A percentile compares a stretch with the other conserved stretches of the same genome.
Evolutionary conservation across 306 rosid genomes (phyloP).

Genomic region (Astragalus glycyphyllos): DNA sequence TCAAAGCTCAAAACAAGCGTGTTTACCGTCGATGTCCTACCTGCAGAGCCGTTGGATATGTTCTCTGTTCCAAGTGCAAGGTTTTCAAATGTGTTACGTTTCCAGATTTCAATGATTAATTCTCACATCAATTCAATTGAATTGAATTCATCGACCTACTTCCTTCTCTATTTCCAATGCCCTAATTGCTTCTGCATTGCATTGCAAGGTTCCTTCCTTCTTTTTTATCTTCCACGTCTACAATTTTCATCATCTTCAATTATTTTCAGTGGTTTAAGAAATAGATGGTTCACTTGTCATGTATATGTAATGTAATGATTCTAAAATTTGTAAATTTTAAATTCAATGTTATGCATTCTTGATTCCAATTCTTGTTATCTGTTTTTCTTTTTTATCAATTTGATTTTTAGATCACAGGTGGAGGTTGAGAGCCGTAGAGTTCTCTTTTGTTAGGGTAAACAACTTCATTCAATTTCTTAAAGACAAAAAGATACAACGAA

Average conservation of each 20-base stretch:
- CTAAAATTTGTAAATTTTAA: constrained; percentile 21
- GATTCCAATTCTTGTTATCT: too few species aligned
- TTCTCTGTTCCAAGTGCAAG: constrained; percentile 79
- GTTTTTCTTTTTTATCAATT: too few species aligned
- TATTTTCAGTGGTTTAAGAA: too few species aligned
- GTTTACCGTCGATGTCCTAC: constrained; percentile 87
- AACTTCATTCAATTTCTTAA: too few species aligned
- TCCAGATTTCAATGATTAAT: constrained; percentile 63
- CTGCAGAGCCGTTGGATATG: constrained; percentile 87
- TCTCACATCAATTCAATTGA: constrained; percentile 47
- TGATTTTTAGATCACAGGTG: too few species aligned
- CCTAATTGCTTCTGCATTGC: background rate
- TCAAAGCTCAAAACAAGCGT: constrained; percentile 73
- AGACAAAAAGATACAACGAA: too few species aligned
- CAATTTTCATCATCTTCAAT: constrained; percentile 6
- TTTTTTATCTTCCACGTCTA: too few species aligned
- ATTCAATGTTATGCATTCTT: constrained; percentile 19
- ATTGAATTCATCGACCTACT: constrained; percentile 33
- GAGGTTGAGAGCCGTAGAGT: too few species aligned
- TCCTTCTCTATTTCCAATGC: constrained; percentile 28
- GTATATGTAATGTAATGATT: constrained; percentile 7
- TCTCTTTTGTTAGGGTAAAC: too few species aligned
- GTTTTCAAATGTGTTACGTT: constrained; percentile 91
- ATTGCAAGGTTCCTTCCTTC: background rate
- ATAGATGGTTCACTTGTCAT: too few species aligned